Percentiles rank a stretch among this genome's conserved stretches.
Evolutionary conservation across 768 basidiomycete genomes (phyloP).

Genomic region (Nevesoporus exiguus): DNA sequence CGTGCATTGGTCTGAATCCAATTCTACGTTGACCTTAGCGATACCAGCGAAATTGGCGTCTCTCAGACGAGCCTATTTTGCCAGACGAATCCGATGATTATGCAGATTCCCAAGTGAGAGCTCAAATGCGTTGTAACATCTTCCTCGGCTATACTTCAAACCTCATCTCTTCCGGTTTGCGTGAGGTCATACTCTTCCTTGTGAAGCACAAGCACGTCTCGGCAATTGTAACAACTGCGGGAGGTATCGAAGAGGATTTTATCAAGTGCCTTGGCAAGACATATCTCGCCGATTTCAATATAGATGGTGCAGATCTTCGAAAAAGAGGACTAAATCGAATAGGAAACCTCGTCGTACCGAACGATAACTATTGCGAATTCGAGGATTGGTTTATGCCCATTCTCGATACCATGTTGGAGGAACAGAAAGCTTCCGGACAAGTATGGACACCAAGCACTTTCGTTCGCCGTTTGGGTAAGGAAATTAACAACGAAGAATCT

Average conservation of each 20-base stretch:
- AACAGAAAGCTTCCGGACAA: conserved; percentile 67
- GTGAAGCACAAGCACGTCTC: conserved; percentile 90
- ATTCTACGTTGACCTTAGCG: not conserved
- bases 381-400: conserved; percentile 99
- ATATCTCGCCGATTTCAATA: conserved; percentile 88
- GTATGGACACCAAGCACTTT: conserved; percentile 95
- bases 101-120: conserved; percentile 54
- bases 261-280: conserved; percentile 99
- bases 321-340: conserved; percentile 94
- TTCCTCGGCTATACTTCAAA: conserved; percentile 99
- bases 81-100: conserved; percentile 71
- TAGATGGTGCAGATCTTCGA: conserved; percentile 86
- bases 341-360: conserved; percentile 93
- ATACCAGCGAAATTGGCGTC: conserved; percentile 77
- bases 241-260: conserved; percentile 98
- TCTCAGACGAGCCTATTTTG: conserved; percentile 76
- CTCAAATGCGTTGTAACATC: conserved; percentile 74
- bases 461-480: conserved; percentile 90
- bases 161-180: conserved; percentile 93
- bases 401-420: conserved; percentile 82
- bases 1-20: not conserved
- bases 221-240: conserved; percentile 93
- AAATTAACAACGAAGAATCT: conserved; percentile 95
- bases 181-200: conserved; percentile 88
- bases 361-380: conserved; percentile 98